These are phyloP conservation scores for Oryza brachyantha DNA, from an alignment of 176 grass and related monocot species.

Conservation along the genomic window DNA sequence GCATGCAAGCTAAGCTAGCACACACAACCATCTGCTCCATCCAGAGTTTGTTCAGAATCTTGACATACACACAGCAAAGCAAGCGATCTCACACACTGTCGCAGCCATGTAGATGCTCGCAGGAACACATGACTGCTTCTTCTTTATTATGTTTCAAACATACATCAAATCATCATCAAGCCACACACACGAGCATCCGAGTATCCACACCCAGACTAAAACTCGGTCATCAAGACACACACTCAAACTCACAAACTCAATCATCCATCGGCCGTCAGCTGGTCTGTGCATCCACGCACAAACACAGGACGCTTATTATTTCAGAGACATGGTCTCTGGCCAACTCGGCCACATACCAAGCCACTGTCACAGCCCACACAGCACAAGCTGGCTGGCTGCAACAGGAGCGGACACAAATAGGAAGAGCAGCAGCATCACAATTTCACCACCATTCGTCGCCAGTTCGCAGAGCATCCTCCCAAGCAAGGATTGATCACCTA, in stretches of 20 bases:
- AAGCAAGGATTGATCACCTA: not conserved
- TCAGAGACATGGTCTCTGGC: not conserved
- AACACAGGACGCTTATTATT: not conserved
- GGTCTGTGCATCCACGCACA: not conserved
- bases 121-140: not conserved
- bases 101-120: not conserved
- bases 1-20: not conserved
- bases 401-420: too few species aligned
- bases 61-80: not conserved
- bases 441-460: not conserved
- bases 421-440: not conserved
- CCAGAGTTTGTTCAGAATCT: not conserved
- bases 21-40: not conserved
- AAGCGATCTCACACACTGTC: not conserved
- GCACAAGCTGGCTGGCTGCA: not conserved
- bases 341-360: not conserved
- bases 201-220: not conserved
- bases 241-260: not conserved
- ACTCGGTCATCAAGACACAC: not conserved
- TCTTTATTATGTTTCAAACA: not conserved
- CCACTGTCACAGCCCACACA: not conserved
- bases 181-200: not conserved
- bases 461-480: not conserved
- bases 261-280: not conserved
- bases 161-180: not conserved